phyloP scores from a whole-genome alignment of 225 moss, liverwort and hornwort genomes.

The Marchantia paleacea region DNA sequence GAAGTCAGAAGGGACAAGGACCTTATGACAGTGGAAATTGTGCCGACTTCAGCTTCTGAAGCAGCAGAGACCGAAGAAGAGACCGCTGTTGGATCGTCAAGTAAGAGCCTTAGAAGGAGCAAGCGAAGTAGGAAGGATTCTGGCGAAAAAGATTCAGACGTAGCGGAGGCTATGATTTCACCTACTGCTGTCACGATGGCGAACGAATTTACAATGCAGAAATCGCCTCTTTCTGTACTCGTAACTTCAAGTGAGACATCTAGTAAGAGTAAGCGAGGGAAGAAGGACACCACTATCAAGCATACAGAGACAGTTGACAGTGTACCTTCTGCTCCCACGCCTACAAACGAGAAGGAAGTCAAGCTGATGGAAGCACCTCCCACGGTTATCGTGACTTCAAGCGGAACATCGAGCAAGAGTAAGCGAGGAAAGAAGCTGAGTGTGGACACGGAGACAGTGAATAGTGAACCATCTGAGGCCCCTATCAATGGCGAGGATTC shows the following conservation, averaged over 20 bases:
- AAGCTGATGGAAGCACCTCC: not conserved
- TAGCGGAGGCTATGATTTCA: not conserved
- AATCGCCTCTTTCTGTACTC: not conserved
- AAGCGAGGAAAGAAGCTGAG: not conserved
- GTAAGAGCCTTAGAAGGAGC: not conserved
- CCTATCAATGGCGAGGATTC: not conserved
- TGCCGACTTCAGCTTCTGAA: not conserved
- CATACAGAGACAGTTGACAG: not conserved
- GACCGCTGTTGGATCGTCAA: not conserved
- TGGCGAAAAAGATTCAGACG: not conserved
- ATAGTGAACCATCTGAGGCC: not conserved
- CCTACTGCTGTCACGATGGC: not conserved
- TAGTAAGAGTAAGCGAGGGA: not conserved
- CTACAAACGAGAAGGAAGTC: not conserved
- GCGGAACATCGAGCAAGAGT: not conserved
- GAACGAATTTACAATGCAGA: no score
- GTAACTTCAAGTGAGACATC: not conserved
- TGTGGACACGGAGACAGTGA: not conserved
- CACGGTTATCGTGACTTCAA: not conserved
- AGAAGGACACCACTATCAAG: not conserved
- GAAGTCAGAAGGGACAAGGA: not conserved
- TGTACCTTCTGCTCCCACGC: not conserved
- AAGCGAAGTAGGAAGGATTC: not conserved
- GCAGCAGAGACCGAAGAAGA: not conserved
- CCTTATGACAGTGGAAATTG: not conserved